A percentile compares a stretch with the other conserved stretches of the same genome.
Conservation (phyloP, 164 flowering plant genomes). For the Magnolia changhungtana region DNA sequence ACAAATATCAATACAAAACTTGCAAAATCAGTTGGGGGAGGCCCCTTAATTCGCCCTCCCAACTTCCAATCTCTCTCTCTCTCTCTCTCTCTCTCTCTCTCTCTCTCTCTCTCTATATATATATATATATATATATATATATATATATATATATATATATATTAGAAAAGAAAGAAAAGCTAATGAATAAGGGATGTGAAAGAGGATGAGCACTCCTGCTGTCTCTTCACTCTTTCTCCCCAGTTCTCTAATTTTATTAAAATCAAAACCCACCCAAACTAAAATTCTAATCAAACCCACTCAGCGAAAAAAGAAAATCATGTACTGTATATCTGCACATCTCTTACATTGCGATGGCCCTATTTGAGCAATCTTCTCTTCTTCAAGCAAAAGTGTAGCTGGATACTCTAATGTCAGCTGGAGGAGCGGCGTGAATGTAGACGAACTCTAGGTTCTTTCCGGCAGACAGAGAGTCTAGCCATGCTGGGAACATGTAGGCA, state of each 20-base stretch:
- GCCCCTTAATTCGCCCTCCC: neutral
- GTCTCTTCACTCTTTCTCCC: conserved; percentile 91
- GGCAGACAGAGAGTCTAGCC: conserved; percentile 56
- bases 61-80: too few relatives aligned
- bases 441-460: conserved; percentile 75
- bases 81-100: too few relatives aligned
- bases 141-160: too few relatives aligned
- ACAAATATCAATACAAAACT: too few relatives aligned
- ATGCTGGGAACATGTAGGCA: conserved; percentile 54
- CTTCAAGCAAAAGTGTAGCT: conserved; percentile 49
- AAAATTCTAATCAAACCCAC: conserved; percentile 17
- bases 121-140: too few relatives aligned
- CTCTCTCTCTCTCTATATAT: too few relatives aligned
- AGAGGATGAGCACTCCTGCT: conserved; percentile 89
- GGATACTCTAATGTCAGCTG: conserved; percentile 56
- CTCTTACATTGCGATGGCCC: conserved; percentile 25
- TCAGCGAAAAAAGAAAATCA: conserved; percentile 13
- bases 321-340: conserved; percentile 50
- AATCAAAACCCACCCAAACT: conserved; percentile 2
- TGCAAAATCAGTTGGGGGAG: too few relatives aligned
- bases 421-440: conserved; percentile 65
- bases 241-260: conserved; percentile 33
- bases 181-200: conserved; percentile 46
- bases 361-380: conserved; percentile 10
- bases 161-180: too few relatives aligned